phyloP scores from a whole-genome alignment of 2,329 filamentous ascomycete species.

The Graphilbum sp. region DNA sequence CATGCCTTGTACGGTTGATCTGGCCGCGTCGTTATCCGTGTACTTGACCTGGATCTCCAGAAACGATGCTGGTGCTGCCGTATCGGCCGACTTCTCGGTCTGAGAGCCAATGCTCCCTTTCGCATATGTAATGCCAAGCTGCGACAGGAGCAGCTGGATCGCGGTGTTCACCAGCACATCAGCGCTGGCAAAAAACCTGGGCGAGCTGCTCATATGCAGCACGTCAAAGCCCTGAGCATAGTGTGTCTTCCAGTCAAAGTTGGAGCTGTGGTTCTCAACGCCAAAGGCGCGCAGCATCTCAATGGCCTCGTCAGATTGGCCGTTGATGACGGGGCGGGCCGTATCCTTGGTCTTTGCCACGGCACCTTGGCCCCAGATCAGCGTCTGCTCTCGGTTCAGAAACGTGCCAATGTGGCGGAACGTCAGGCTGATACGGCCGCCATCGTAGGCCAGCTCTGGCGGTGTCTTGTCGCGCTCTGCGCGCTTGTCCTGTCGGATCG shows the following conservation, averaged over 20 bases:
- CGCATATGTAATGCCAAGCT: conserved; percentile 29
- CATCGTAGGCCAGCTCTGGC: conserved; percentile 54
- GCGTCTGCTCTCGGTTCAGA: conserved; percentile 41
- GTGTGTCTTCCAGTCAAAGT: conserved; percentile 56
- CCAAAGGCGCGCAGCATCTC: conserved; percentile 66
- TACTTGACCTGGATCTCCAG: conserved; percentile 25
- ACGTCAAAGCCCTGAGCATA: conserved; percentile 82
- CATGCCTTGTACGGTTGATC: conserved; percentile 31
- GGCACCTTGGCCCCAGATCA: conserved; percentile 89
- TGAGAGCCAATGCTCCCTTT: conserved; percentile 23
- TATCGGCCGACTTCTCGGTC: conserved; percentile 12
- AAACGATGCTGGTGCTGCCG: neutral
- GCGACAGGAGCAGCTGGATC: conserved; percentile 32
- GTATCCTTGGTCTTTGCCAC: conserved; percentile 43
- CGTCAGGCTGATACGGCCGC: conserved; percentile 77
- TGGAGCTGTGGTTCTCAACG: conserved; percentile 57
- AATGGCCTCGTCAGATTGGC: conserved; percentile 47
- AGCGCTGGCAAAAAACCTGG: conserved; percentile 32
- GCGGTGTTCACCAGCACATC: conserved; percentile 32
- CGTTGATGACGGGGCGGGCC: conserved; percentile 52
- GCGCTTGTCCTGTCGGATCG: conserved; percentile 80
- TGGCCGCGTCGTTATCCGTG: conserved; percentile 34
- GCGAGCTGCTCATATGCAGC: conserved; percentile 42
- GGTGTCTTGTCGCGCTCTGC: conserved; percentile 46
- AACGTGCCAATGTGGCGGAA: conserved; percentile 85